A percentile compares a stretch with the other conserved stretches of the same genome.
Conservation (phyloP, 1,284 basidiomycete species). For the Moesziomyces antarcticus region DNA sequence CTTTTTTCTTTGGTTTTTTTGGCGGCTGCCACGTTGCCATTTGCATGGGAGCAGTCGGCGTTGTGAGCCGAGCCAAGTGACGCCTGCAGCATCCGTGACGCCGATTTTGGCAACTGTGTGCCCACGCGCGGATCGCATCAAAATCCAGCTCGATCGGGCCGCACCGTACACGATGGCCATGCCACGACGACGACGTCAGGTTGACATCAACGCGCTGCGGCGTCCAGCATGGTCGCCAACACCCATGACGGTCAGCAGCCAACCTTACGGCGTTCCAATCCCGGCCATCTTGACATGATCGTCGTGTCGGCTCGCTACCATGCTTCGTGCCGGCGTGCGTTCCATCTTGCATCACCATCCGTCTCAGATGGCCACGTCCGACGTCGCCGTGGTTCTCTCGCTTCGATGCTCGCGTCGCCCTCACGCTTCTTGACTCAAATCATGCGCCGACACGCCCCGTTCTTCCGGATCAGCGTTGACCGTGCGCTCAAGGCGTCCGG, state of each 20-base stretch:
- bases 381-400: neutral
- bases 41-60: too few relatives aligned
- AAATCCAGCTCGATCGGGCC: neutral
- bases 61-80: too few relatives aligned
- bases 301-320: neutral
- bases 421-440: neutral
- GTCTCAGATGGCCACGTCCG: neutral
- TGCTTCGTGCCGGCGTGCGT: neutral
- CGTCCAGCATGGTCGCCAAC: neutral
- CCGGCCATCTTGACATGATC: neutral
- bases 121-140: neutral
- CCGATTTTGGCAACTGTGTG: too few relatives aligned
- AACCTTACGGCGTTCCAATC: too few relatives aligned
- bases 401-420: neutral
- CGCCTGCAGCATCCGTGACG: too few relatives aligned
- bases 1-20: too few relatives aligned
- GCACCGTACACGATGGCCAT: neutral
- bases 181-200: neutral
- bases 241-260: neutral
- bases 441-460: neutral
- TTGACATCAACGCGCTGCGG: neutral
- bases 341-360: neutral
- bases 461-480: neutral
- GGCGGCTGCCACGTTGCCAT: too few relatives aligned
- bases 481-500: neutral